Evolutionary conservation across 345 rosid genomes (phyloP).

Genomic region (Salix exigua): DNA sequence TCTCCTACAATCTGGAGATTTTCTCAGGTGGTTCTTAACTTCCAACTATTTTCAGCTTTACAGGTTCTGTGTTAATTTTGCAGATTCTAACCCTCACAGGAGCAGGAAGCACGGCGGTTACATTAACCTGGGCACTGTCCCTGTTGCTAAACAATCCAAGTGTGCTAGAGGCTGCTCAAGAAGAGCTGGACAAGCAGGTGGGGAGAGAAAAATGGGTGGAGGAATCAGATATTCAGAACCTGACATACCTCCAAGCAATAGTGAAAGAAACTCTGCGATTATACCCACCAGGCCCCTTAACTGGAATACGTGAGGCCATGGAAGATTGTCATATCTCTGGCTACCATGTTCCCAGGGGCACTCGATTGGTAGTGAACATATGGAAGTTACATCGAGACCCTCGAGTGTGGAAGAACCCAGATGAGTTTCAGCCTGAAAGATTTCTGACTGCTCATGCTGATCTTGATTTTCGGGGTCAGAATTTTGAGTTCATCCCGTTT

Average conservation of each 20-base stretch:
- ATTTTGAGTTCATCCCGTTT: conserved; percentile 29
- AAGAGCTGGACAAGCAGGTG: conserved; percentile 45
- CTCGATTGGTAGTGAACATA: conserved; percentile 29
- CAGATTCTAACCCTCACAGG: conserved; percentile 39
- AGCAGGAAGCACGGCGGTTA: conserved; percentile 47
- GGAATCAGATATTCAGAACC: conserved; percentile 49
- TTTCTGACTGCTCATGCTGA: conserved; percentile 24
- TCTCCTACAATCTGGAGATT: too few relatives aligned
- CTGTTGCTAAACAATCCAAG: conserved; percentile 41
- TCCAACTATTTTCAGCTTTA: background rate
- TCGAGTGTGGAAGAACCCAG: conserved; percentile 30
- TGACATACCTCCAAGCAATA: conserved; percentile 49
- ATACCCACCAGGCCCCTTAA: conserved; percentile 31
- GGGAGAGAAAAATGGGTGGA: conserved; percentile 48
- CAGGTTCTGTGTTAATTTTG: background rate
- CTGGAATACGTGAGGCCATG: conserved; percentile 37
- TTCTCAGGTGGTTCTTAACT: background rate
- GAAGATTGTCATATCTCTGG: conserved; percentile 29
- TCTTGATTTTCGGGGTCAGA: conserved; percentile 17
- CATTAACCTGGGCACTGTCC: conserved; percentile 47
- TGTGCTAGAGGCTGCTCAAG: conserved; percentile 37
- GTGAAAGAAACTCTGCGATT: conserved; percentile 51
- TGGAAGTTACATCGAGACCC: conserved; percentile 46
- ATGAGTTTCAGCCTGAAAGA: conserved; percentile 24
- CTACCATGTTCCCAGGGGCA: conserved; percentile 27